These are phyloP conservation scores for Hericium rajendrae DNA, from an alignment of 768 basidiomycete species.

Conservation along the genomic window DNA sequence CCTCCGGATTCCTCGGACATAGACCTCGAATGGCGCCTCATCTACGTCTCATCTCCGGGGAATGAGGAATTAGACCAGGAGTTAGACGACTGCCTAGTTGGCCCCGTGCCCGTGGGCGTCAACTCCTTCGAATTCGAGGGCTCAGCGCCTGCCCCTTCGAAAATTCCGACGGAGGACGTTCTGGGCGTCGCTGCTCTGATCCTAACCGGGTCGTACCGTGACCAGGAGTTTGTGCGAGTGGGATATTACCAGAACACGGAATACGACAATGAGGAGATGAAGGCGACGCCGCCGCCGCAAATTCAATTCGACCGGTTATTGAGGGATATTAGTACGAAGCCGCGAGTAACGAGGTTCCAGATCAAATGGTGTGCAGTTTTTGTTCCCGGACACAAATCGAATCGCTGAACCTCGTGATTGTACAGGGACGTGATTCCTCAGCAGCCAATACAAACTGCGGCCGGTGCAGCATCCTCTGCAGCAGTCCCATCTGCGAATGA, in stretches of 20 bases:
- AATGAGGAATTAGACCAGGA: constrained; percentile 92
- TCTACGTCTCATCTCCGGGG: constrained; percentile 92
- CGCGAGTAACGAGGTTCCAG: constrained; percentile 87
- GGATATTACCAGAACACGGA: constrained; percentile 99
- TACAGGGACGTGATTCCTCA: constrained; percentile 33
- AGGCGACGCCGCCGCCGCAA: constrained; percentile 52
- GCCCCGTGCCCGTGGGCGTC: constrained; percentile 92
- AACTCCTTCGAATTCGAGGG: constrained; percentile 98
- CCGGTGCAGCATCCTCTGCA: constrained; percentile 62
- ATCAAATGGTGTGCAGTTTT: constrained; percentile 68
- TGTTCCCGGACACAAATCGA: too few species aligned
- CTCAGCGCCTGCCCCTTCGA: constrained; percentile 69
- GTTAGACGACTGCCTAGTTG: constrained; percentile 94
- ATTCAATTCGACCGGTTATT: constrained; percentile 75
- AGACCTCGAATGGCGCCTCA: constrained; percentile 98
- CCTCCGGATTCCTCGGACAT: background rate
- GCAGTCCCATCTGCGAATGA: constrained; percentile 68
- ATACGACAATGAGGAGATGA: constrained; percentile 93
- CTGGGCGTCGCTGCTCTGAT: constrained; percentile 96
- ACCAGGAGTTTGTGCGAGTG: constrained; percentile 98
- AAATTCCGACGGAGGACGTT: constrained; percentile 83
- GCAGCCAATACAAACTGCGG: constrained; percentile 28
- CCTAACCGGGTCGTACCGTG: constrained; percentile 89
- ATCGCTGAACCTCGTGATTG: too few species aligned
- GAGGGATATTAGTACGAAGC: constrained; percentile 84